A percentile compares a stretch with the other conserved stretches of the same genome.
phyloP scores from a whole-genome alignment of 106 monocot species.

The Amphibolis antarctica region DNA sequence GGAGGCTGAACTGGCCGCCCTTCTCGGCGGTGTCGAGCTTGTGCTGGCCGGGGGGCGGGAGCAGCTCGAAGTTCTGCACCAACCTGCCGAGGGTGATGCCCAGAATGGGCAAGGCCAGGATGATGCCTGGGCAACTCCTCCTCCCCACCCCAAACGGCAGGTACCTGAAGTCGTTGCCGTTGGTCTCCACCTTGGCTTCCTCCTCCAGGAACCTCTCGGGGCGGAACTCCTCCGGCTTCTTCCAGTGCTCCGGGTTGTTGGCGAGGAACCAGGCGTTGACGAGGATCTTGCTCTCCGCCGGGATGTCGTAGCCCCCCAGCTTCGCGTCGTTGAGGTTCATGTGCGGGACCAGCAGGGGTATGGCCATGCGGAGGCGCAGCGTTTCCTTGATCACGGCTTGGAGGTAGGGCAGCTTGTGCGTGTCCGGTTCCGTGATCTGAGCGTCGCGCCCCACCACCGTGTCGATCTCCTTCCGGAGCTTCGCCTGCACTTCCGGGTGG shows the following conservation, averaged over 20 bases:
- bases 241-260: constrained; percentile 49
- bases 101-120: constrained; percentile 48
- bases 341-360: constrained; percentile 49
- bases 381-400: constrained; percentile 30
- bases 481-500: constrained; percentile 28
- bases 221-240: constrained; percentile 42
- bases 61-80: constrained; percentile 41
- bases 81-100: constrained; percentile 34
- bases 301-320: constrained; percentile 40
- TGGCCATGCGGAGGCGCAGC: constrained; percentile 34
- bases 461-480: constrained; percentile 12
- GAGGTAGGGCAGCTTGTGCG: constrained; percentile 16
- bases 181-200: constrained; percentile 35
- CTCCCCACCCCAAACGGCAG: constrained; percentile 47
- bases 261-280: constrained; percentile 58
- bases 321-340: constrained; percentile 56
- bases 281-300: constrained; percentile 33
- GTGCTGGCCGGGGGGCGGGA: constrained; percentile 40
- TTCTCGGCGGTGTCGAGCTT: constrained; percentile 57
- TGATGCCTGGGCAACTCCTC: constrained; percentile 60
- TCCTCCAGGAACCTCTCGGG: constrained; percentile 60
- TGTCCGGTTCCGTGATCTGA: constrained; percentile 18
- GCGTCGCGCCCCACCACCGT: constrained; percentile 6
- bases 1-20: constrained; percentile 63
- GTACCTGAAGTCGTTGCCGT: constrained; percentile 49